Evolutionary conservation across 768 basidiomycete genomes (phyloP), one percentile per base, ranked within the genome.

Genomic region (Erythrobasidium yunnanense): DNA sequence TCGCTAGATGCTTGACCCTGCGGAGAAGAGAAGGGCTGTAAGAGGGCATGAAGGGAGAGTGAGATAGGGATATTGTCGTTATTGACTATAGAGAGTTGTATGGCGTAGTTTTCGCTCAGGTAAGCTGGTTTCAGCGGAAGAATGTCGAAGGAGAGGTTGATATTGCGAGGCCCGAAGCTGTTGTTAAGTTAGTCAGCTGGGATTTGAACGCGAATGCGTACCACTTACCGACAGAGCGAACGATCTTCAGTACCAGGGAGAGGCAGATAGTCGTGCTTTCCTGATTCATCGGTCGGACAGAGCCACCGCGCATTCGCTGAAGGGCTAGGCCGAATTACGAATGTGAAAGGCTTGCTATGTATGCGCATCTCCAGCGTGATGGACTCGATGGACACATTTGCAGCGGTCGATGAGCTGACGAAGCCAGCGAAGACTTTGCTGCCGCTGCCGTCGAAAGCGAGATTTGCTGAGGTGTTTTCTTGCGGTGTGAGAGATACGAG

Each of bases 21-120:
- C 85, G 81, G 66, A 83, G 81, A 68, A 88, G 87, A 87, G 1
- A 83, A 81, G 0, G 90, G 90, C 58, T 89, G 88, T 33, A 96
- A 76, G 65, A 93, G 78, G 3, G 87, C 81, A 62, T 90, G 87
- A 8, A 90, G 77, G 3, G 80, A 77, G 13, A 88, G 76, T 17
- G 87, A 83, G 11, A 96, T 75, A 25, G 84, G 80, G 20, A 83
- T 79, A 50, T 82, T 81, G 73, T 95, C 90, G 3, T 77, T 72
- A 73, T 91, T 95, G 2, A 77, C 81, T 15, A 93, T 79, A 50
- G 83, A 79, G 45, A 96, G 78, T 11, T 74, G 73, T 70, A 96
- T 85, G 0, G 87, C 84, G 72, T 87, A 88, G 49, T 81, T 80
- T 74, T 95, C 92, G 68, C 87, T 85, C 34, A 93, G 75, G 74